Conservation (phyloP, 2,329 filamentous ascomycete genomes). For the Metarhizium humberi region DNA sequence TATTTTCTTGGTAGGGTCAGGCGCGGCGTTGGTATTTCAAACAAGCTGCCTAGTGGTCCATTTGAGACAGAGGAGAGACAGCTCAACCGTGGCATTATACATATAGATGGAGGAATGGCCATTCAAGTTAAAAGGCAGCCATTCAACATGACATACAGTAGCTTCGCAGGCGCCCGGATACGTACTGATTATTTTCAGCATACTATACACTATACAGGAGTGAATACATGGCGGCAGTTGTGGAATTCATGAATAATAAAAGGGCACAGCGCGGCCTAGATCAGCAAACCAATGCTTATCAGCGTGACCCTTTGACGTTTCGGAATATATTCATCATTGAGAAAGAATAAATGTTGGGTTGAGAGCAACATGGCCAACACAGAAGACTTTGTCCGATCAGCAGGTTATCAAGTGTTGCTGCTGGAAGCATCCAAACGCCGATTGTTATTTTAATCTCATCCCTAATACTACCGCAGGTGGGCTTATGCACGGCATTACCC, state of each 20-base stretch:
- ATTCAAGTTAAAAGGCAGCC: background rate
- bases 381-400: no score
- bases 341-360: no score
- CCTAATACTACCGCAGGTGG: background rate
- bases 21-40: slow-evolving; percentile 6
- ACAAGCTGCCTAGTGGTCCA: background rate
- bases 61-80: slow-evolving; percentile 1
- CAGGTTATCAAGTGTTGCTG: no score
- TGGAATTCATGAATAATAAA: background rate
- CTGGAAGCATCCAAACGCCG: background rate
- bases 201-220: background rate
- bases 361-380: no score
- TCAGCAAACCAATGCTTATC: background rate
- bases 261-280: background rate
- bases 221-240: background rate
- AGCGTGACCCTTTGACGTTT: background rate
- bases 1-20: background rate
- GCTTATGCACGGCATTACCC: background rate
- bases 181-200: background rate
- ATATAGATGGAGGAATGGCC: slow-evolving; percentile 4
- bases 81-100: slow-evolving; percentile 2
- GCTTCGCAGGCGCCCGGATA: background rate
- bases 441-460: background rate
- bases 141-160: slow-evolving; percentile 6
- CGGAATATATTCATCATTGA: no score